phyloP scores from a whole-genome alignment of 176 grass and related monocot genomes.

The Thalia dealbata region DNA sequence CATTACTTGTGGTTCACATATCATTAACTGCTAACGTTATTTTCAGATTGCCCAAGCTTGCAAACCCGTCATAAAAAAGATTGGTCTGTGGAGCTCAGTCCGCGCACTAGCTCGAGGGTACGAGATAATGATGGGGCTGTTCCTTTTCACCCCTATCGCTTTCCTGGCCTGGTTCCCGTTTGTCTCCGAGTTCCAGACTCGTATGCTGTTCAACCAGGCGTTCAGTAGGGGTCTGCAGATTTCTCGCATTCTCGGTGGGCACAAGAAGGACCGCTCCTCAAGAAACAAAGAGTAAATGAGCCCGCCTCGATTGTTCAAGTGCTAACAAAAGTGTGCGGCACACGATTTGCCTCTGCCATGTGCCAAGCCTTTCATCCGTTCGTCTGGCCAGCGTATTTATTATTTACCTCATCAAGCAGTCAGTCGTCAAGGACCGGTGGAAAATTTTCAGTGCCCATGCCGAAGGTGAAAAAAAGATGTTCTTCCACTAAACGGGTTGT shows the following conservation, averaged over 20 bases:
- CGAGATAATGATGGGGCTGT: constrained; percentile 61
- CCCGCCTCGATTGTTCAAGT: not conserved
- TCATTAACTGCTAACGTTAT: not conserved
- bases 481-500: not conserved
- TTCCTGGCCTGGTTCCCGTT: constrained; percentile 87
- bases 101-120: constrained; percentile 75
- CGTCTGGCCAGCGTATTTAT: no score
- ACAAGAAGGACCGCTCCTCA: constrained; percentile 48
- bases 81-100: constrained; percentile 69
- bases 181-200: constrained; percentile 77
- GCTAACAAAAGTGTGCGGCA: not conserved
- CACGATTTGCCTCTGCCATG: not conserved
- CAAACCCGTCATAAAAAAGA: constrained; percentile 26
- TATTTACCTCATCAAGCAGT: no score
- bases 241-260: constrained; percentile 83
- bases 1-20: not conserved
- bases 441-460: no score
- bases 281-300: constrained; percentile 43
- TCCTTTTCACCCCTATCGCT: constrained; percentile 57
- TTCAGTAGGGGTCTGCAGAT: constrained; percentile 90
- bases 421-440: no score
- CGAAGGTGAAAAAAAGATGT: no score
- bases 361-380: not conserved
- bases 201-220: constrained; percentile 90
- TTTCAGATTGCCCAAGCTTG: constrained; percentile 76